phyloP scores from a whole-genome alignment of 176 grass and related monocot species.

The Avena atlantica region DNA sequence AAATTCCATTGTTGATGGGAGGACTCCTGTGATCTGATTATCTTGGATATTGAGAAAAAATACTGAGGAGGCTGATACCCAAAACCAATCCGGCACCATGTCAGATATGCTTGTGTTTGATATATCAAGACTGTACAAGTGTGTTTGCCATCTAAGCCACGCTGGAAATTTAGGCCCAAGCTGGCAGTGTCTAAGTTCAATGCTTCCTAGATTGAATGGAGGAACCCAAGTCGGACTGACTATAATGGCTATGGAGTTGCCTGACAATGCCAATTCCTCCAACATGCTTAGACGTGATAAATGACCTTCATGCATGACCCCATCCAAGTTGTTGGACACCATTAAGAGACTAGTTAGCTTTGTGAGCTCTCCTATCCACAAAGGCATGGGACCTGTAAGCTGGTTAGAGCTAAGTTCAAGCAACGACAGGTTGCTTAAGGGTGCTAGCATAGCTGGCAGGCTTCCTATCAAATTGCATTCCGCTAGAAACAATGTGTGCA shows the following conservation, averaged over 20 bases:
- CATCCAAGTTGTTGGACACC: neutral
- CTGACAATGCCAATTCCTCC: rapidly evolving
- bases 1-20: conserved; percentile 34
- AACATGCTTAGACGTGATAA: conserved; percentile 13
- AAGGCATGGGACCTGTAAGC: neutral
- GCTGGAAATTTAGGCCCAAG: conserved; percentile 28
- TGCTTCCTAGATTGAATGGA: neutral
- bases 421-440: neutral
- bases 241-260: neutral
- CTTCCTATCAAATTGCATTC: conserved; percentile 5
- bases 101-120: conserved; percentile 45
- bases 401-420: neutral
- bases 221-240: conserved; percentile 40
- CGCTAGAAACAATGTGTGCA: rapidly evolving
- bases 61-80: neutral
- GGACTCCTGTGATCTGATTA: conserved; percentile 24
- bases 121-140: neutral
- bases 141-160: conserved; percentile 38
- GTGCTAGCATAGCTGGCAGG: neutral
- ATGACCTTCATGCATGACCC: conserved; percentile 12
- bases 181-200: neutral
- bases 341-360: neutral
- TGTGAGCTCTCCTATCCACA: conserved; percentile 19
- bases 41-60: neutral
- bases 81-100: conserved; percentile 41